Evolutionary conservation across 371 early-diverging fungal genomes (phyloP).

Genomic region (Capniomyces stellatus): DNA sequence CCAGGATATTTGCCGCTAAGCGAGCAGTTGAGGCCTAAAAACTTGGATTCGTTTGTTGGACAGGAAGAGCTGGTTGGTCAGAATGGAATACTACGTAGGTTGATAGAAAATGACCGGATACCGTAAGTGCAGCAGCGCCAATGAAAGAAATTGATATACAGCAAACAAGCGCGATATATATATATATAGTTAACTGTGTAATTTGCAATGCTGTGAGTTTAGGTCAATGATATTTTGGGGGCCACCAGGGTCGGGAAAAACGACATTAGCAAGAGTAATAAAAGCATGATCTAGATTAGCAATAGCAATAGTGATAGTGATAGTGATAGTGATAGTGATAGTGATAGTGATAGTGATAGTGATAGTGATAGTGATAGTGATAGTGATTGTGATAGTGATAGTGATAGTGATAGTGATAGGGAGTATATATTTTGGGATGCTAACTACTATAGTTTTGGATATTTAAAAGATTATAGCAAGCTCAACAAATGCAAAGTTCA

Average conservation of each 20-base stretch:
- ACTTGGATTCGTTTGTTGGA: slow-evolving; percentile 47
- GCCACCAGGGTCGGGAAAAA: slow-evolving; percentile 76
- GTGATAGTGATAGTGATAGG: neutral
- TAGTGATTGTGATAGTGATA: too few species aligned
- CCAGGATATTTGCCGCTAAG: slow-evolving; percentile 22
- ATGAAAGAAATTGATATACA: slow-evolving; percentile 23
- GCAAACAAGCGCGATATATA: slow-evolving; percentile 10
- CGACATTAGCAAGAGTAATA: slow-evolving; percentile 53
- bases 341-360: too few species aligned
- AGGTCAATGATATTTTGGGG: slow-evolving; percentile 47
- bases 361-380: neutral
- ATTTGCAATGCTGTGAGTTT: too few species aligned
- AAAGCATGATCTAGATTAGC: neutral
- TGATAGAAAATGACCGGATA: slow-evolving; percentile 43
- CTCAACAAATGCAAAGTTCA: slow-evolving; percentile 37
- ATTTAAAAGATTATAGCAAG: slow-evolving; percentile 55
- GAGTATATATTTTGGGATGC: too few species aligned
- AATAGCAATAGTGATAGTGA: slow-evolving; percentile 10
- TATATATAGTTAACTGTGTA: neutral
- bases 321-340: too few species aligned
- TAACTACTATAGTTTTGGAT: too few species aligned
- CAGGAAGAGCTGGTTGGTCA: slow-evolving; percentile 50
- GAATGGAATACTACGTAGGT: slow-evolving; percentile 33
- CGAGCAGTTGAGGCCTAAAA: slow-evolving; percentile 43
- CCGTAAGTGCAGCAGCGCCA: slow-evolving; percentile 25